phyloP scores from a whole-genome alignment of 2,329 filamentous ascomycete genomes.

The Helotiales sp. region DNA sequence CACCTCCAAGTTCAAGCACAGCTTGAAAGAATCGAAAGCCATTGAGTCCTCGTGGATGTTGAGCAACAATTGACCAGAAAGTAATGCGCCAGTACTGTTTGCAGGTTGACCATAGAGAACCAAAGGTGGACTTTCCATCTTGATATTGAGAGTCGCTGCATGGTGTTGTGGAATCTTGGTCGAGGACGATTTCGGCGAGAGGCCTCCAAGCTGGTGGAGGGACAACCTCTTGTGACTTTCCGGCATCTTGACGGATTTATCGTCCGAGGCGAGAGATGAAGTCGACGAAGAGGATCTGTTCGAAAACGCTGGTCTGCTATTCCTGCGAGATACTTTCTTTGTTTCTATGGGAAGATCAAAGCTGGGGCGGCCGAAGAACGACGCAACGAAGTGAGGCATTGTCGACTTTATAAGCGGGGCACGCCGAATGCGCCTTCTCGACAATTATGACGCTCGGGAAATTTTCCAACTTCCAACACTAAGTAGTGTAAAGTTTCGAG shows the following conservation, averaged over 20 bases:
- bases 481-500: neutral
- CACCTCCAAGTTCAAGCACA: constrained; percentile 69
- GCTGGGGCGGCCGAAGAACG: constrained; percentile 28
- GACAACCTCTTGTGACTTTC: constrained; percentile 33
- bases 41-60: constrained; percentile 66
- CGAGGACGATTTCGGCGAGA: constrained; percentile 27
- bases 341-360: constrained; percentile 22
- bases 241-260: constrained; percentile 24
- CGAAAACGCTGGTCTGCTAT: constrained; percentile 14
- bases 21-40: constrained; percentile 71
- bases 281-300: constrained; percentile 19
- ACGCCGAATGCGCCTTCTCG: neutral
- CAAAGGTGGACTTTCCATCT: constrained; percentile 55
- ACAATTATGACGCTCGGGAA: neutral
- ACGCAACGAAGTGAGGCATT: constrained; percentile 30
- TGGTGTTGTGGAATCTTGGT: constrained; percentile 27
- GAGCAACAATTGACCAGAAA: constrained; percentile 80
- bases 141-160: constrained; percentile 37
- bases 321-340: constrained; percentile 20
- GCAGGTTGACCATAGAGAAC: constrained; percentile 77
- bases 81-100: constrained; percentile 77
- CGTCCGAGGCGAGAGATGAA: constrained; percentile 22
- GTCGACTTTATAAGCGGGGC: constrained; percentile 3
- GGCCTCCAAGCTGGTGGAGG: constrained; percentile 13
- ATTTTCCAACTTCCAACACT: neutral